Evolutionary conservation across 164 flowering plant species (phyloP), one percentile per base, ranked within the genome.

Genomic region (Nymphaea colorata): DNA sequence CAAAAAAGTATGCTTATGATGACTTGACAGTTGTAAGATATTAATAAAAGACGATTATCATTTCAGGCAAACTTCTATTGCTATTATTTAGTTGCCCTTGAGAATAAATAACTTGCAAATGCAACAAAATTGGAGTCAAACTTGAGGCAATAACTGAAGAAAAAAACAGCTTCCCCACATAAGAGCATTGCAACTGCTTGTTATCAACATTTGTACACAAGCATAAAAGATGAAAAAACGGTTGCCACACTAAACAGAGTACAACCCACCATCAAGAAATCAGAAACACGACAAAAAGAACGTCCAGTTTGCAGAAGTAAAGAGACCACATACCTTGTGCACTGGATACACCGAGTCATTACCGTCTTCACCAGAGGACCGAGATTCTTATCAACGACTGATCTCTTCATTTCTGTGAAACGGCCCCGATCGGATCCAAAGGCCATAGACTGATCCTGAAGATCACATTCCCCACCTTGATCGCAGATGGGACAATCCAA

Each of bases 401-500:
- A 92, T 83, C 99, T 87, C 80, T 95, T 95, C 82, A 84, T 79
- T 65, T 95, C 98, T 66, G 93, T 92, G 70, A 95, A 95, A n/a
- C 98, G 86, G 59, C 99, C 98, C 4, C 99, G 87, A 80, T 92
- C 99, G 59, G 99, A 90, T 57, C 99, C 99, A 73, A 95, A 95
- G 16, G 97, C 98, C 99, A 92, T 95, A 41, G 99, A 95, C 80
- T 95, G 98, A 72, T 95, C 99, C 82, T 95, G 98, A 47, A 95
- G 91, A 81, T 95, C 99, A 82, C 99, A 95, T 71, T 95, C 98
- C 72, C 99, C 99, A 66, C 99, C 99, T 76, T 95, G 99, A 78
- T 95, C 98, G 77, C 99, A 95, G 73, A 95, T 95, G 57, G 99
- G 98, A 73, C 99, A 95, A 79, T 95, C 99, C 74, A 95, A 64